Base-by-base conservation (phyloP, 768 basidiomycete species). In the Hericium rajendrae region DNA sequence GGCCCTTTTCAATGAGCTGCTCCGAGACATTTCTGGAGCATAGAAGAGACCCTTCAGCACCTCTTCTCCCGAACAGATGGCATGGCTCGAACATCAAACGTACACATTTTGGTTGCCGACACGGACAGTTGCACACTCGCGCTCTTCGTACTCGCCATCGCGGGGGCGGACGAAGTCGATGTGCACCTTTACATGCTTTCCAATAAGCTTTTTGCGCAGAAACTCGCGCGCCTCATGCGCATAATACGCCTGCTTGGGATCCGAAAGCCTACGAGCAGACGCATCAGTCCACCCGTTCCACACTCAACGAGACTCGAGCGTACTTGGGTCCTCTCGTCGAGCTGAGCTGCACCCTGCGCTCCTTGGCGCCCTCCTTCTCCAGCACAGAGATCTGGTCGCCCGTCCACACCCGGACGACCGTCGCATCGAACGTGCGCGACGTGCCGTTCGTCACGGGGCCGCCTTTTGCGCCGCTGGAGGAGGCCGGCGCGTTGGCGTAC, bases 211-310 rank as follows among this genome's bases (percentile, higher is more conserved):
- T 74, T 92, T 95, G 50, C 95, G 81, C 38, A 98, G 72, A 73
- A 94, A 94, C 69, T 99, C 95, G 56, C 85, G 84, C 4, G 94
- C 94, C 70, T 99, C 97, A 53, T 88, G 83, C 1, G 93, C 91
- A 68, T 91, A 94, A 63, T 81, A 88, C 0, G 87, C 83, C 68
- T 94, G 86, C 64, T 87, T 91, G 3, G 89, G 81, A 66, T 97
- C 95, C 12, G 87, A 83, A 28, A 88, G 76, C 67, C 92, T 94
- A 58, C 12, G 38, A 53, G 4, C 5, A 37, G 18, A 16, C 18
- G n/a, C n/a, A 4, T 51, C 37, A 56, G 16, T 18, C 8, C 16
- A 32, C 18, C 24, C 13, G 15, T 15, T 22, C 32, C 15, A 51
- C 20, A 32, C 41, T 48, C 16, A 15, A 38, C 38, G 39, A 40